phyloP scores from a whole-genome alignment of 2,329 filamentous ascomycete species.

The Trichophyton simii region DNA sequence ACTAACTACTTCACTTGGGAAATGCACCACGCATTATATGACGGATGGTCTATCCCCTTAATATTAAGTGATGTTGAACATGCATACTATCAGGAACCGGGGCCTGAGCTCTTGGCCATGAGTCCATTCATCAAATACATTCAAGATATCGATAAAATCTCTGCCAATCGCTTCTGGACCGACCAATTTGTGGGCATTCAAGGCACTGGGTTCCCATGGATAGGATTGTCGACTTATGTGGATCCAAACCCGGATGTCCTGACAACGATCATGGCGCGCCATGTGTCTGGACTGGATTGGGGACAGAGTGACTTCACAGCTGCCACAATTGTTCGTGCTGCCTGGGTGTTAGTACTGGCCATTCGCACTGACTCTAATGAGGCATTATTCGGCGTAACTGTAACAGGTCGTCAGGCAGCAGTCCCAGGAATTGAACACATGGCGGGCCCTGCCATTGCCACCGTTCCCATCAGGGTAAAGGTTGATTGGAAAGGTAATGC shows the following conservation, averaged over 20 bases:
- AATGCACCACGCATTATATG: conserved; percentile 2
- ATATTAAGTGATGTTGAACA: background rate
- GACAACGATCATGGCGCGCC: background rate
- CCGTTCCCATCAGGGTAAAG: conserved; percentile 29
- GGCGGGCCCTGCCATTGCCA: conserved; percentile 30
- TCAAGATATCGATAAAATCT: background rate
- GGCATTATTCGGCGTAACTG: conserved; percentile 33
- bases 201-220: conserved; percentile 3
- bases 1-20: background rate
- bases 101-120: background rate
- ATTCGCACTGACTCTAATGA: conserved; percentile 26
- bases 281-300: background rate
- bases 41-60: background rate
- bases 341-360: conserved; percentile 30
- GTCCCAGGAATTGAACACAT: conserved; percentile 28
- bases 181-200: conserved; percentile 6
- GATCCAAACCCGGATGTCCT: background rate
- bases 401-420: conserved; percentile 29
- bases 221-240: background rate
- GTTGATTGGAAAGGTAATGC: conserved; percentile 24
- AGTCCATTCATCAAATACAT: background rate
- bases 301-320: conserved; percentile 11
- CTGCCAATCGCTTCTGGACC: conserved; percentile 7
- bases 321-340: conserved; percentile 28
- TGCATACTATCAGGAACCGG: background rate